These are phyloP conservation scores for Claviceps paspali DNA, from an alignment of 2,329 filamentous ascomycete genomes.

Conservation along the genomic window DNA sequence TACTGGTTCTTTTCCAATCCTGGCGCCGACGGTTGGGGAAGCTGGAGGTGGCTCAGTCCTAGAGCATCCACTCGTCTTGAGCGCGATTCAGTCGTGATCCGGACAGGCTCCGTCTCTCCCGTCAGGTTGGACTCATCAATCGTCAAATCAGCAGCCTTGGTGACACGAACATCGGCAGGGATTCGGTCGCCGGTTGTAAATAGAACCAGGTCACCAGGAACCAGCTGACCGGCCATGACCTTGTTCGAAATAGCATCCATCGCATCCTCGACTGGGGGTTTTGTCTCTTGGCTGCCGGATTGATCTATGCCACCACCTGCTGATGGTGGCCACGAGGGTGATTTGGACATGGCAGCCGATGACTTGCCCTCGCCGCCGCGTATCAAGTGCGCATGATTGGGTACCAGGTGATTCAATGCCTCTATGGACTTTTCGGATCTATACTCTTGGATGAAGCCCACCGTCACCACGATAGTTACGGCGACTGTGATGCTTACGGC, in stretches of 20 bases:
- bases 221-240: slow-evolving; percentile 73
- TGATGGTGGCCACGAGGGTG: slow-evolving; percentile 32
- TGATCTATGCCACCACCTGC: slow-evolving; percentile 30
- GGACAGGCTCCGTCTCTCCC: slow-evolving; percentile 87
- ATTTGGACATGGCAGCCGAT: slow-evolving; percentile 15
- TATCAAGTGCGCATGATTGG: slow-evolving; percentile 91
- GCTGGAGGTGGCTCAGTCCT: slow-evolving; percentile 15
- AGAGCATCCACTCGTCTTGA: slow-evolving; percentile 15
- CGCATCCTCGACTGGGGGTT: slow-evolving; percentile 44
- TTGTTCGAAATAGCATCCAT: slow-evolving; percentile 65
- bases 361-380: slow-evolving; percentile 35
- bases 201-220: slow-evolving; percentile 81
- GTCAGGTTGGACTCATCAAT: slow-evolving; percentile 97
- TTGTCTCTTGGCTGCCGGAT: slow-evolving; percentile 26
- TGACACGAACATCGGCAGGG: slow-evolving; percentile 89
- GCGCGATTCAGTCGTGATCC: slow-evolving; percentile 52
- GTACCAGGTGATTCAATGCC: slow-evolving; percentile 82
- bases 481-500: slow-evolving; percentile 90
- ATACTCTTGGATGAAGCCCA: slow-evolving; percentile 96
- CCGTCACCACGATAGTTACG: slow-evolving; percentile 90
- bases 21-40: slow-evolving; percentile 26
- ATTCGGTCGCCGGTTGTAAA: slow-evolving; percentile 95
- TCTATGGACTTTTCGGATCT: slow-evolving; percentile 95
- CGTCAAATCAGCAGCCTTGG: slow-evolving; percentile 71
- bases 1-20: slow-evolving; percentile 39